Base-by-base conservation (phyloP, 2,329 filamentous ascomycete genomes). In the Pseudocercospora fijiensis region DNA sequence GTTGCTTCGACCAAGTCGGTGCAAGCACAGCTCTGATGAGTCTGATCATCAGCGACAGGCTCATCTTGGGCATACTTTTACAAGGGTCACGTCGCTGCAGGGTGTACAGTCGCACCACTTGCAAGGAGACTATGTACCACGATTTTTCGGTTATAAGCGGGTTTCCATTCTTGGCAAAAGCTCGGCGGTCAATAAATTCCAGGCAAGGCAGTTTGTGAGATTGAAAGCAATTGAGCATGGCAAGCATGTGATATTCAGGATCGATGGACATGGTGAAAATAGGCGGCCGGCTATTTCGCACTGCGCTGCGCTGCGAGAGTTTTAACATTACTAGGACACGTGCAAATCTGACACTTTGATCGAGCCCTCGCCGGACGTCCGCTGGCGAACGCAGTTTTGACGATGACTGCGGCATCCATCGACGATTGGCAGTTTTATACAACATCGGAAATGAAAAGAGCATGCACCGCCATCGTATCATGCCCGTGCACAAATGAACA, bases 1-100 rank as follows among this genome's bases (percentile, higher is more conserved):
- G 64, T 62, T 9, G 62, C 57, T 24, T 33, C n/a, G 5, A 56
- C 28, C 53, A 27, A 56, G 27, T 62, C 64, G 58, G 60, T 53
- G 47, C 63, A 62, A 47, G 57, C 51, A 52, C 63, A 62, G 51
- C 57, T 60, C 11, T 62, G 37, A 61, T 45, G 26, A n/a, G n/a
- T n/a, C n/a, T n/a, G n/a, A n/a, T n/a, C n/a, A n/a, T n/a, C n/a
- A 51, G 56, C 57, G 55, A 56, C 57, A 33, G 55, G 55, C 55
- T 53, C 16, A 24, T 53, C 49, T 53, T 53, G 45, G 16, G 49
- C 16, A 27, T 26, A 30, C 49, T 28, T 53, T 53, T 53, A 4
- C 49, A 53, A 26, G 45, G 45, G 41, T 11, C 8, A 8, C 6
- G n/a, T 24, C 28, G 49, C 22, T 53, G 49, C 49, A 53, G 49